Evolutionary conservation across 495 filamentous ascomycete genomes (phyloP), one percentile per base, ranked within the genome.

Genomic region (Cryomyces minteri): DNA sequence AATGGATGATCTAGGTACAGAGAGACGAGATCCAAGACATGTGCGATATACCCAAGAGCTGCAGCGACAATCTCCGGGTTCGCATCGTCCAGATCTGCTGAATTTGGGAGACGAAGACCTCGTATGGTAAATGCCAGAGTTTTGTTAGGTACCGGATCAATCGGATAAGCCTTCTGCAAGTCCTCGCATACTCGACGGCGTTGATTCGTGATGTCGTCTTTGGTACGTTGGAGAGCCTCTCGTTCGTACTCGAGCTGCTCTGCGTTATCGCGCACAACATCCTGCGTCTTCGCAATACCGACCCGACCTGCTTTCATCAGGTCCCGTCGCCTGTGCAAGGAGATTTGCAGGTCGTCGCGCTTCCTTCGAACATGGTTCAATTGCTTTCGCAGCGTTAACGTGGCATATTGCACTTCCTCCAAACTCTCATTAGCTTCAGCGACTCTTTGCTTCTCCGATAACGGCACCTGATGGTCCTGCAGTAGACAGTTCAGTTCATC

Each of bases 141-240:
- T 34, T 73, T 67, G 39, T 67, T 62, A 5, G 69, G 57, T 29
- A 76, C 59, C 0, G 86, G 78, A 9, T 76, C 72, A 46, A 95
- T 92, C 11, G 81, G 79, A 58, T 84, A 95, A 47, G 93, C 80
- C 9, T 62, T 59, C 18, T 77, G 61, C 0, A 95, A 67, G 51
- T 93, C 87, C 55, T 86, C 81, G 53, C 83, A 83, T 44, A 95
- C 82, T 14, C 90, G 77, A 5, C 88, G 74, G 31, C 84, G 76
- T 61, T 98, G 90, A 28, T 80, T 83, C 51, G 73, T 77, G 36
- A 80, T 74, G 12, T 77, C 75, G 34, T 79, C 69, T 37, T 66
- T 68, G 10, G 73, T 78, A 12, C 70, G 55, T 7, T 66, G 59
- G 12, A 79, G 61, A 7, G 80, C 58, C n/a, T 63, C 57, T 11